phyloP scores from a whole-genome alignment of 2,329 filamentous ascomycete species.

The Claviceps citrina region DNA sequence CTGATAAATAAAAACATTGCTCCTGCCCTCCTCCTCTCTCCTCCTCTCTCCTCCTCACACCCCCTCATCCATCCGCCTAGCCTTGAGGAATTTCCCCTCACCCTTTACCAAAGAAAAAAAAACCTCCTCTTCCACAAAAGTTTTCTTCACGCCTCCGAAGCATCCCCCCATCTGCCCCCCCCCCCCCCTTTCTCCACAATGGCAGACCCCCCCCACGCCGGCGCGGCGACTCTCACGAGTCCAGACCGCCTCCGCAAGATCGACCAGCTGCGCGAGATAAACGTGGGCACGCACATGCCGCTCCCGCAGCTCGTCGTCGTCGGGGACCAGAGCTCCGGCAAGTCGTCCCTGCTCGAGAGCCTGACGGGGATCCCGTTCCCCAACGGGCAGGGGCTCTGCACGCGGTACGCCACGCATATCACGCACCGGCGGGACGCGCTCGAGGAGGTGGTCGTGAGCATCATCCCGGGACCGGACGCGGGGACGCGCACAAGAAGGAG shows the following conservation, averaged over 20 bases:
- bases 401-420: conserved; percentile 29
- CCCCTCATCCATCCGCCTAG: too few species aligned
- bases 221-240: neutral
- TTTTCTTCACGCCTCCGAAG: too few species aligned
- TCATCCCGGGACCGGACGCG: conserved; percentile 18
- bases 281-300: conserved; percentile 21
- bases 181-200: too few species aligned
- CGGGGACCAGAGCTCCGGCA: conserved; percentile 73
- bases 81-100: too few species aligned
- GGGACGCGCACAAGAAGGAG: conserved; percentile 4
- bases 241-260: conserved; percentile 15
- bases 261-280: conserved; percentile 27
- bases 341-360: conserved; percentile 68
- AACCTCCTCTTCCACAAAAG: too few species aligned
- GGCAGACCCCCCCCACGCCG: too few species aligned
- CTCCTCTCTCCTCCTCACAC: too few species aligned
- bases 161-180: too few species aligned
- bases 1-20: too few species aligned
- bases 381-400: conserved; percentile 28
- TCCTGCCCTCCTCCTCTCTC: too few species aligned
- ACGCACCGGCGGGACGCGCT: conserved; percentile 13
- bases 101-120: too few species aligned
- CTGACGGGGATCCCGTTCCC: conserved; percentile 35
- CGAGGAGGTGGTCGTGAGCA: conserved; percentile 24
- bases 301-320: conserved; percentile 59